Percentiles rank a stretch among this genome's conserved stretches.
These are phyloP conservation scores for Suhomyces sp. DNA, from an alignment of 805 yeast species.

Conservation along the genomic window DNA sequence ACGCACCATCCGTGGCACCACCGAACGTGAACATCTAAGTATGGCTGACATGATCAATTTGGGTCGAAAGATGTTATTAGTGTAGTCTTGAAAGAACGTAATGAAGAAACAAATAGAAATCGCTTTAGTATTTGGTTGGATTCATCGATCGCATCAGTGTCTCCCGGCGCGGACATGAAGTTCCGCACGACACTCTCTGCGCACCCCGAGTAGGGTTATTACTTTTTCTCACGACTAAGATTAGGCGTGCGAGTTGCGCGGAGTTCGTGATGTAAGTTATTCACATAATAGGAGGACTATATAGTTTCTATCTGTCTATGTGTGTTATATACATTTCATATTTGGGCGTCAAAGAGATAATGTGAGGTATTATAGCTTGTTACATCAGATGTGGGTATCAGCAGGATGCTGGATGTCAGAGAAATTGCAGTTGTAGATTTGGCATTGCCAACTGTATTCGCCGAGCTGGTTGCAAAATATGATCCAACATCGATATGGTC, in stretches of 20 bases:
- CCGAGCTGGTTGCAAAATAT: not conserved
- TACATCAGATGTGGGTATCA: too few species aligned
- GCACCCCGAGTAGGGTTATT: not conserved
- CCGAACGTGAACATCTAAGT: constrained; percentile 34
- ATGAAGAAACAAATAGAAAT: constrained; percentile 1
- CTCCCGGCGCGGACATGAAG: constrained; percentile 8
- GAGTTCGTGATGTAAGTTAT: not conserved
- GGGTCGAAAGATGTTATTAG: too few species aligned
- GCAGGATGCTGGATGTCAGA: too few species aligned
- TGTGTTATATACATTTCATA: too few species aligned
- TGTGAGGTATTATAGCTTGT: constrained; percentile 1
- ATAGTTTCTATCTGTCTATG: too few species aligned
- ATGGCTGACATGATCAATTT: constrained; percentile 33
- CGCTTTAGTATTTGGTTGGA: constrained; percentile 3
- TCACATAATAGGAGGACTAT: not conserved
- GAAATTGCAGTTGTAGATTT: too few species aligned
- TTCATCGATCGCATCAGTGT: constrained; percentile 10
- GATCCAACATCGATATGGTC: constrained; percentile 4
- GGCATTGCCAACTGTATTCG: not conserved
- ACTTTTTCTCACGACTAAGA: too few species aligned
- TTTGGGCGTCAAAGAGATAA: not conserved
- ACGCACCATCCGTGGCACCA: constrained; percentile 31
- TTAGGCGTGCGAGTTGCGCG: too few species aligned
- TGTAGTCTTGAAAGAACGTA: not conserved
- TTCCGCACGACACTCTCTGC: constrained; percentile 4